Evolutionary conservation across 2,329 filamentous ascomycete genomes (phyloP), one percentile per base, ranked within the genome.

Genomic region (Apiospora arundinis): DNA sequence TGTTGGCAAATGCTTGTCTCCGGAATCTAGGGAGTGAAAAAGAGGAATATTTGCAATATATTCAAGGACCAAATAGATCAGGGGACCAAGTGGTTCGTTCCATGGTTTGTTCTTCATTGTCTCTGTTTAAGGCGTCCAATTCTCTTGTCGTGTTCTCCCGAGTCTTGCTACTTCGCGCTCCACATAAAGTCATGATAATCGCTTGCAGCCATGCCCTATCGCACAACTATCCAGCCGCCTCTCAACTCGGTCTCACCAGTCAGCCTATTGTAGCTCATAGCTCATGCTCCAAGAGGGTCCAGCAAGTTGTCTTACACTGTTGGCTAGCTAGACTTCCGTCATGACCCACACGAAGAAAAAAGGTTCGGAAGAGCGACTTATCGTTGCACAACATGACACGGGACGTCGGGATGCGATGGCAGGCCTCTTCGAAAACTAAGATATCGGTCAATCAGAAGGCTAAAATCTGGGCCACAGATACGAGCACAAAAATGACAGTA

Each of bases 261-360:
- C 46, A 49, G 46, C 46, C 48, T 52, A 56, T 56, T 28, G 49
- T 56, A 32, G 49, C 49, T 56, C 49, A 56, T 28, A 11, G 49
- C 49, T 56, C 12, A 56, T 28, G 23, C 23, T 56, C 12, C 49
- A 28, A 18, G 49, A 28, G 49, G 25, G 25, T 28, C 23, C 25
- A 56, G 12, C 49, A 56, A 56, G 25, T 18, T 56, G 25, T 23
- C 23, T 4, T 16, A 28, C 2, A 23, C 1, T 16, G 16, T 28
- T 56, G 23, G 12, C 2, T 56, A 56, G 49, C n/a, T 2, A 49
- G n/a, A 18, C 49, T 14, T 28, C 49, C 49, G 4, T 56, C 49
- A 28, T 56, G 49, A 23, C 25, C 23, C 23, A 28, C 25, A 56
- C 23, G 23, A 56, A 56, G 49, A 56, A 32, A 56, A 16, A 16